A percentile compares a stretch with the other conserved stretches of the same genome.
Conservation (phyloP, 2,329 filamentous ascomycete species). For the Aquanectria penicillioides region DNA sequence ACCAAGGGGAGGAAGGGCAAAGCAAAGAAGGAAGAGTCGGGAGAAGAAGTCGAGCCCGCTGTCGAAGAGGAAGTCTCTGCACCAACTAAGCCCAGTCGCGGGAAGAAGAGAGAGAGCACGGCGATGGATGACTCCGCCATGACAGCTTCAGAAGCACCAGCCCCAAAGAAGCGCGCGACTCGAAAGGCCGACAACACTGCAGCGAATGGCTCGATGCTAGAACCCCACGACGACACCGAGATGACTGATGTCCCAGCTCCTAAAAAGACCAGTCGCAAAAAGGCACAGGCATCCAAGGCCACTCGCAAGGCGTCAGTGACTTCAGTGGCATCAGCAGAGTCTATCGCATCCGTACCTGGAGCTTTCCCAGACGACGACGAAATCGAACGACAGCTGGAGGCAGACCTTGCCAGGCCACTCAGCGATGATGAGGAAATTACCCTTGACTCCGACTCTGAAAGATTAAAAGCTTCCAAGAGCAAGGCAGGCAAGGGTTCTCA, state of each 20-base stretch:
- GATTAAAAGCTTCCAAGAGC: slow-evolving; percentile 45
- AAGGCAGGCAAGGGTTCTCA: slow-evolving; percentile 44
- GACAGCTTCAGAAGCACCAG: slow-evolving; percentile 57
- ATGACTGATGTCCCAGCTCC: slow-evolving; percentile 50
- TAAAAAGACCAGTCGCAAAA: slow-evolving; percentile 47
- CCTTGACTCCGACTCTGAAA: slow-evolving; percentile 58
- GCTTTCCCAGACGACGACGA: slow-evolving; percentile 69
- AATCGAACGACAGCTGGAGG: slow-evolving; percentile 72
- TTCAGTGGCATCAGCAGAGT: slow-evolving; percentile 62
- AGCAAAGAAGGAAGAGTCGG: slow-evolving; percentile 62
- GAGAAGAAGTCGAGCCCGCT: slow-evolving; percentile 52
- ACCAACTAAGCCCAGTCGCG: slow-evolving; percentile 54
- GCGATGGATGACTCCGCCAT: slow-evolving; percentile 61
- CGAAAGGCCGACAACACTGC: slow-evolving; percentile 60
- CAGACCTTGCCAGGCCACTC: slow-evolving; percentile 68
- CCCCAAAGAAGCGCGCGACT: slow-evolving; percentile 68
- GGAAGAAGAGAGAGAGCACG: slow-evolving; percentile 72
- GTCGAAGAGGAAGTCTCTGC: slow-evolving; percentile 36
- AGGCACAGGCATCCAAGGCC: slow-evolving; percentile 52
- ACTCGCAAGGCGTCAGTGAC: slow-evolving; percentile 55
- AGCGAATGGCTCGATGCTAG: slow-evolving; percentile 50
- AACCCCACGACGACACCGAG: slow-evolving; percentile 52
- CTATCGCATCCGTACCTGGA: slow-evolving; percentile 51
- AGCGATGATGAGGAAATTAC: slow-evolving; percentile 63
- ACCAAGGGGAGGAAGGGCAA: slow-evolving; percentile 46